These are phyloP conservation scores for Tolypocladium sp. DNA, from an alignment of 2,329 filamentous ascomycete genomes.

Conservation along the genomic window DNA sequence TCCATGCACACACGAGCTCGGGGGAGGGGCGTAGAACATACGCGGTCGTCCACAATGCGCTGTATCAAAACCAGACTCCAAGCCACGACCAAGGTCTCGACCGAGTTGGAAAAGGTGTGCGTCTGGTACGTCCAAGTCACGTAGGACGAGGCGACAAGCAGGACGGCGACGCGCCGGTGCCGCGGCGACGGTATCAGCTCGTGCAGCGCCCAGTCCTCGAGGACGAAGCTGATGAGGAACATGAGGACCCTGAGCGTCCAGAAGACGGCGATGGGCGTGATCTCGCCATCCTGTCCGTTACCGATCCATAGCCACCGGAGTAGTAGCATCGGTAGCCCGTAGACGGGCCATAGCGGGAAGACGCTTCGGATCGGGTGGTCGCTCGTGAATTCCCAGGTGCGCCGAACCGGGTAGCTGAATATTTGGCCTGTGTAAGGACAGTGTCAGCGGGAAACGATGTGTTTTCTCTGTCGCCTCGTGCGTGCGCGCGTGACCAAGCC, in stretches of 20 bases:
- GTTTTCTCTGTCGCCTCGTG: background rate
- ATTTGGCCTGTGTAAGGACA: slow-evolving; percentile 59
- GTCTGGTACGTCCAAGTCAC: slow-evolving; percentile 99
- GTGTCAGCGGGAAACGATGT: background rate
- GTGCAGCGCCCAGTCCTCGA: slow-evolving; percentile 95
- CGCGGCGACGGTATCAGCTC: slow-evolving; percentile 74
- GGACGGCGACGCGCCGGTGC: slow-evolving; percentile 62
- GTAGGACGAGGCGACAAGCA: slow-evolving; percentile 90
- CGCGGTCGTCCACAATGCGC: slow-evolving; percentile 72
- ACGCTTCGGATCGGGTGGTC: slow-evolving; percentile 85
- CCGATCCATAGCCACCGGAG: slow-evolving; percentile 89
- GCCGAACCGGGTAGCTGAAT: slow-evolving; percentile 80
- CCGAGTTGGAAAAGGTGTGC: slow-evolving; percentile 95
- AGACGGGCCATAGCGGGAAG: slow-evolving; percentile 92
- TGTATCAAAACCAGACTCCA: slow-evolving; percentile 92
- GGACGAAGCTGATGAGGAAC: slow-evolving; percentile 90
- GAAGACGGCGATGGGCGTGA: slow-evolving; percentile 79
- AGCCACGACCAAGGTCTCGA: slow-evolving; percentile 85
- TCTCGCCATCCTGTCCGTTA: slow-evolving; percentile 64
- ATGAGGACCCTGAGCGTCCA: slow-evolving; percentile 83
- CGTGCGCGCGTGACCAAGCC: background rate
- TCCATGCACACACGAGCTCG: background rate
- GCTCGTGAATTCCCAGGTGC: slow-evolving; percentile 94
- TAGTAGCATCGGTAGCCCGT: slow-evolving; percentile 87
- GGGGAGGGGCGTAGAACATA: slow-evolving; percentile 29